Evolutionary conservation across 192 early-diverging fungal species (phyloP), one percentile per base, ranked within the genome.

Genomic region (Chytriomyces sp.): DNA sequence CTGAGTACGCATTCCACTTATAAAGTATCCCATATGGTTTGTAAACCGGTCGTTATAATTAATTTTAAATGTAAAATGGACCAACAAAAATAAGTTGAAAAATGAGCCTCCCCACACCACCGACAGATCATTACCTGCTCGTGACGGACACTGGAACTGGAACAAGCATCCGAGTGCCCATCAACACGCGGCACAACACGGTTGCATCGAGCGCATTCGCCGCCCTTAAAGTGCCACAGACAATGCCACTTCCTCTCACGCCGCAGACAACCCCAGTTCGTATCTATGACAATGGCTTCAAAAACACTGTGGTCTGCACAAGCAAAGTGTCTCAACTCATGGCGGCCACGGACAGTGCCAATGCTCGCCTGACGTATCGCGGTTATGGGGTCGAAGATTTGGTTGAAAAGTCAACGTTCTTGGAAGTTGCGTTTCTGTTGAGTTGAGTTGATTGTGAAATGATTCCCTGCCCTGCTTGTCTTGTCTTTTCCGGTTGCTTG

Each of bases 361-460:
- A 61, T 53, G 79, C 77, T 13, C 81, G 79, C 18, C 72, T 87
- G 72, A 74, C 76, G 46, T 87, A 86, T 72, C 77, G 88, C n/a
- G 90, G 90, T 20, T 92, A 91, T 71, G 80, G 83, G 35, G 84
- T 92, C 47, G 88, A 86, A 44, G 83, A 91, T 61, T 75, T 92
- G 26, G 85, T 88, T 9, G 90, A 91, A 76, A 87, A 89, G 66
- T 86, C 86, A 48, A 79, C 77, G 50, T 92, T 85, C 78, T 61
- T 92, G 35, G 91, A 92, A 79, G 89, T 91, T 20, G 82, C 90
- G 6, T 91, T 86, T 78, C 80, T 92, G 61, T 75, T 92, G 20
- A 81, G 78, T 79, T n/a, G 43, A 49, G 20, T 24, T 5, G 35
- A 18, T 18, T 28, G 45, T 10, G n/a, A 64, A n/a, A n/a, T n/a